phyloP scores from a whole-genome alignment of 176 grass and related monocot genomes.

The Tuctoria greenei region DNA sequence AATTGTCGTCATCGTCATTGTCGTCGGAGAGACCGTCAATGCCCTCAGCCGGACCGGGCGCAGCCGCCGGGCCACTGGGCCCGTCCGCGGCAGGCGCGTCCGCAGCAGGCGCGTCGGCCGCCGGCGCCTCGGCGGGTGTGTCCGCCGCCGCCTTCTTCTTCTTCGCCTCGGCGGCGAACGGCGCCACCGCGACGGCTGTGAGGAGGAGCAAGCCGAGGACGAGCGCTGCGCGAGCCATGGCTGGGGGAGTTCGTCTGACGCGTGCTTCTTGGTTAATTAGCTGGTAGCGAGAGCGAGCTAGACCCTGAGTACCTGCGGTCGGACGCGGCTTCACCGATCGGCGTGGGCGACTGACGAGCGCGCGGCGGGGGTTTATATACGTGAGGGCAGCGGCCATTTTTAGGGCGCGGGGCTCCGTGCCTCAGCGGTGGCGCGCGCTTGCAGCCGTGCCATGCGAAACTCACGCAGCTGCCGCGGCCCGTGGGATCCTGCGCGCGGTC shows the following conservation, averaged over 20 bases:
- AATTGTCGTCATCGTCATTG: neutral
- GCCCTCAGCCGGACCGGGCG: constrained; percentile 44
- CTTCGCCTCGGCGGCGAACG: neutral
- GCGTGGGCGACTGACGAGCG: neutral
- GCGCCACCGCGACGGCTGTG: constrained; percentile 3
- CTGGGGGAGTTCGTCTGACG: neutral
- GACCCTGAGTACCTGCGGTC: neutral
- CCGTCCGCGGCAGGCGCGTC: neutral
- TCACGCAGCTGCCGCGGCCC: neutral
- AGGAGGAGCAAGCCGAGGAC: constrained; percentile 28
- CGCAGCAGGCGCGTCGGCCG: neutral
- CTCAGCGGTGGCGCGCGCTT: constrained; percentile 25
- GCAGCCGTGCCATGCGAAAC: neutral
- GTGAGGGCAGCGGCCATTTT: neutral
- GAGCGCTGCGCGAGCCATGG: constrained; percentile 27
- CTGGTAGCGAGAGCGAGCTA: too few relatives aligned
- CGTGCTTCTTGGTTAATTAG: neutral
- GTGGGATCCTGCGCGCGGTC: neutral
- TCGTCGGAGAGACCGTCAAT: constrained; percentile 49
- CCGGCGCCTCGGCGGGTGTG: neutral
- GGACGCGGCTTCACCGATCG: neutral
- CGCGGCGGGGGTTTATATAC: neutral
- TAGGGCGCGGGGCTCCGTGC: neutral
- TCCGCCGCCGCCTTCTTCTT: neutral
- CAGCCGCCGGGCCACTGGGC: constrained; percentile 7